Evolutionary conservation across 805 yeast species (phyloP), one percentile per base, ranked within the genome.

Genomic region (Candida morakotiae): DNA sequence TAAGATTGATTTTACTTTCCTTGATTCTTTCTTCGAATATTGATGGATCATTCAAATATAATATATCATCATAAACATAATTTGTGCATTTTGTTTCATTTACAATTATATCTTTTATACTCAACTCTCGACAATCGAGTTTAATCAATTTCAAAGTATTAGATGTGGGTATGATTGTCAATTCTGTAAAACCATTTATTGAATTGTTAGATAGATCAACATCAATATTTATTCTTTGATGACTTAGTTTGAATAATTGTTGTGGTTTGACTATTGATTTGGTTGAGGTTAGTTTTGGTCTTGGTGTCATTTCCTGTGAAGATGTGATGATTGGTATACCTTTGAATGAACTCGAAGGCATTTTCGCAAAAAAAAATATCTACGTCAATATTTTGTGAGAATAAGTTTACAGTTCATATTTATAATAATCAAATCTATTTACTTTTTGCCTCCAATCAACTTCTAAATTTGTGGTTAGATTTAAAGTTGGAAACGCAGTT

Each of bases 211-310:
- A 72, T 29, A 89, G 64, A 55, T 88, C 95, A 3, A 91, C 77
- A 54, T 89, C 95, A 14, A 91, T 61, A 18, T 76, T 72, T 10
- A 91, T 84, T 47, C 83, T 75, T 58, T 91, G 97, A 56, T 88
- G 95, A 4, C 91, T 88, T 16, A 91, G 74, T 49, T 75, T 79
- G 56, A 85, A 79, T n/a, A 58, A 54, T 43, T 75, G 81, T 9
- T 34, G 38, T 17, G 21, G 31, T 34, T 34, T 34, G 5, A 17
- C 13, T 26, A 25, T 17, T 19, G 37, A 24, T 34, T 26, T 34
- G 17, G 19, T n/a, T 14, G 31, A 5, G 4, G n/a, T 9, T 26
- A 4, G 9, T 20, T 28, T 34, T 15, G 36, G 4, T 19, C 34
- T 28, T 19, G 37, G 41, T 9, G 38, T 31, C 13, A 18, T 13